A percentile compares a stretch with the other conserved stretches of the same genome.
phyloP scores from a whole-genome alignment of 495 filamentous ascomycete species.

The Penicillium riverlandense region DNA sequence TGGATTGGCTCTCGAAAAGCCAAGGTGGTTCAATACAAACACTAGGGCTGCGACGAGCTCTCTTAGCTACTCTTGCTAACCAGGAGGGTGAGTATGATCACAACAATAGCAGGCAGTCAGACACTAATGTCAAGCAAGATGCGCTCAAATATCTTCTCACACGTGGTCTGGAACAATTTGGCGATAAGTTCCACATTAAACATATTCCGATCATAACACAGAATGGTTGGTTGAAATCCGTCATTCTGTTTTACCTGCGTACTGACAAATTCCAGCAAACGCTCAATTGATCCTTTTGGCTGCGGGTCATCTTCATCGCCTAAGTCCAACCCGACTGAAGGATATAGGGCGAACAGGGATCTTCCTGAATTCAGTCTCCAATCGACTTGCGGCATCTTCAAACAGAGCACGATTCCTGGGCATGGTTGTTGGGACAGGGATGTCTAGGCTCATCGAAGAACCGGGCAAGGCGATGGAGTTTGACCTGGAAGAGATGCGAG shows the following conservation, averaged over 20 bases:
- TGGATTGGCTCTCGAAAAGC: constrained; percentile 57
- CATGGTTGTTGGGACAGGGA: constrained; percentile 77
- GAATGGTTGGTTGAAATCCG: constrained; percentile 55
- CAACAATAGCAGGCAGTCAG: background rate
- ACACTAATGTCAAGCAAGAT: constrained; percentile 26
- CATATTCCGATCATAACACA: constrained; percentile 77
- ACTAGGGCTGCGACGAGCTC: constrained; percentile 55
- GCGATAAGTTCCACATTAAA: constrained; percentile 78
- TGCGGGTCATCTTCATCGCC: constrained; percentile 66
- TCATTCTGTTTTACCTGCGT: background rate
- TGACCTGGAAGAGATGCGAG: constrained; percentile 69
- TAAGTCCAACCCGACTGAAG: constrained; percentile 50
- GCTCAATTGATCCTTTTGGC: constrained; percentile 71
- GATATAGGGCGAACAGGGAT: constrained; percentile 59
- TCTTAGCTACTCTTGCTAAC: constrained; percentile 53
- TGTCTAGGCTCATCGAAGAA: constrained; percentile 76
- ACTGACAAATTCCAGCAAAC: constrained; percentile 50
- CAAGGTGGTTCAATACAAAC: constrained; percentile 55
- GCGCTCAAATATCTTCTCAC: constrained; percentile 53
- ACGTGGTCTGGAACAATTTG: constrained; percentile 64
- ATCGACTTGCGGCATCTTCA: constrained; percentile 73
- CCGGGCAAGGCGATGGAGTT: constrained; percentile 70
- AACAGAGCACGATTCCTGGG: constrained; percentile 73
- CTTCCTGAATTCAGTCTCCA: constrained; percentile 76
- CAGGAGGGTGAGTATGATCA: constrained; percentile 35